phyloP scores from a whole-genome alignment of 139 green algal genomes.

The Chlorella sp. region DNA sequence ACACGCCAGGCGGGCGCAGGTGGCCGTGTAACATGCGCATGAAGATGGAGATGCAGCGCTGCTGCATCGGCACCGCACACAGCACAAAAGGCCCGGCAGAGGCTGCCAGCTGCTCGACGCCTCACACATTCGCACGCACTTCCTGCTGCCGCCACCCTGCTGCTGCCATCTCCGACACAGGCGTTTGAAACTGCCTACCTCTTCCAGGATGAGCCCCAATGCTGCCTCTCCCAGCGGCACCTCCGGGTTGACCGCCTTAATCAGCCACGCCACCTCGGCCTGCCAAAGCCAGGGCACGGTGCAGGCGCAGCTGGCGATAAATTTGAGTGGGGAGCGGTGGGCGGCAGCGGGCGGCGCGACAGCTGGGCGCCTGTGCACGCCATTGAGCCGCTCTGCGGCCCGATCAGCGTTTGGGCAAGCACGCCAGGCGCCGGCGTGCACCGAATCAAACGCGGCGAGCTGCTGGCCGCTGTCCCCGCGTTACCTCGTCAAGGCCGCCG shows the following conservation, averaged over 20 bases:
- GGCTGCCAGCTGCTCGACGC: too few relatives aligned
- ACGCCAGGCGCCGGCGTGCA: too few relatives aligned
- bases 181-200: constrained; percentile 19
- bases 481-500: constrained; percentile 41
- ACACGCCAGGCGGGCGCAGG: not conserved
- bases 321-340: not conserved
- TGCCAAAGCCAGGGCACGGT: not conserved
- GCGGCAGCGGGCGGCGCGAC: too few relatives aligned
- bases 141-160: not conserved
- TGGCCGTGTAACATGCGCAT: not conserved
- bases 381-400: not conserved
- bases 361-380: not conserved
- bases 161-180: not conserved
- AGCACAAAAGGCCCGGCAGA: not conserved
- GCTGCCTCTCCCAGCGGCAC: constrained; percentile 23
- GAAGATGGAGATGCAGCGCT: too few relatives aligned
- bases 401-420: not conserved
- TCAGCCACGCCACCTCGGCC: constrained; percentile 40
- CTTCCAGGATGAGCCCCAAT: constrained; percentile 43
- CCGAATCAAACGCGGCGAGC: not conserved
- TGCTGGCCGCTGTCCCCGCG: not conserved
- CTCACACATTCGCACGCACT: too few relatives aligned
- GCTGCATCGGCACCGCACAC: not conserved
- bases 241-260: constrained; percentile 41
- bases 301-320: not conserved